Conservation (phyloP, 179 eudicot genomes). For the Corrigiola litoralis region DNA sequence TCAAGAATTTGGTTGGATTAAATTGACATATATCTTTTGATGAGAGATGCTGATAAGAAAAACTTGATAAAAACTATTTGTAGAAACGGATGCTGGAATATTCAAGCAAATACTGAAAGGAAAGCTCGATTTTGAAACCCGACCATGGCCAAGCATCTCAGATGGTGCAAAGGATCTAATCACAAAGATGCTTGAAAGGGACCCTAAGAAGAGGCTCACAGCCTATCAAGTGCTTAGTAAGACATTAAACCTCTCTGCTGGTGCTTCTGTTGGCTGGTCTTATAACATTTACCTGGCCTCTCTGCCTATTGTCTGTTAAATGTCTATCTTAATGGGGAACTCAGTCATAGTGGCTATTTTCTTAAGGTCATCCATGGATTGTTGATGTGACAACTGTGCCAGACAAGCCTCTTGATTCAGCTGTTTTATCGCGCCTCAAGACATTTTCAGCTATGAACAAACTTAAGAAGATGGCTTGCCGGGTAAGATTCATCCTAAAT, state of each 20-base stretch:
- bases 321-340: background rate
- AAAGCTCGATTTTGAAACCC: constrained; percentile 24
- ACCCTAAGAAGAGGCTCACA: constrained; percentile 35
- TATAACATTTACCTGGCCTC: no score
- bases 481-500: constrained; percentile 36
- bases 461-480: constrained; percentile 84
- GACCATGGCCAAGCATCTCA: constrained; percentile 41
- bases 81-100: constrained; percentile 40
- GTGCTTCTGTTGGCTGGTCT: background rate
- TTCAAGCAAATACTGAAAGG: constrained; percentile 39
- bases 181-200: constrained; percentile 35
- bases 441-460: constrained; percentile 85
- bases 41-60: background rate
- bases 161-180: constrained; percentile 43
- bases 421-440: constrained; percentile 73
- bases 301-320: background rate
- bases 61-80: background rate
- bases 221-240: constrained; percentile 44
- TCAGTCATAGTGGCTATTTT: constrained; percentile 4
- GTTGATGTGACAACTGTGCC: constrained; percentile 68
- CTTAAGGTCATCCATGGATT: constrained; percentile 80
- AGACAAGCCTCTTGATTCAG: constrained; percentile 84
- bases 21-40: background rate
- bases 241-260: background rate
- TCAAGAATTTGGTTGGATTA: background rate